Evolutionary conservation across 1,284 basidiomycete genomes (phyloP).

Genomic region (Naganishia liquefaciens): DNA sequence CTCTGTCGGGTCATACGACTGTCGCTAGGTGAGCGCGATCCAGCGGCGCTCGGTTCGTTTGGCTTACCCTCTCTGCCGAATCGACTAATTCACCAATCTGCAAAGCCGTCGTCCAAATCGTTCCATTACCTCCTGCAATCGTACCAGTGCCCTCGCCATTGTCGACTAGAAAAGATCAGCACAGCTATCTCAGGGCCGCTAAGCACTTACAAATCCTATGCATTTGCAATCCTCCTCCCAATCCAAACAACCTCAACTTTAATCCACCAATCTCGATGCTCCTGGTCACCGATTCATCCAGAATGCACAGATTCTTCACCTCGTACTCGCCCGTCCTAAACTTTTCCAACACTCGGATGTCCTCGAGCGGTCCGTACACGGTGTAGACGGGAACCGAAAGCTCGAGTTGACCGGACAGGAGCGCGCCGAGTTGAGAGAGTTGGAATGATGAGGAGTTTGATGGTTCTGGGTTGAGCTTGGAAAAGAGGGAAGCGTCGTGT

Average conservation of each 20-base stretch:
- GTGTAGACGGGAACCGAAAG: conserved; percentile 91
- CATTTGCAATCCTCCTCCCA: conserved; percentile 91
- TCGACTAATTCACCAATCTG: conserved; percentile 98
- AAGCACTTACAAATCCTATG: conserved; percentile 89
- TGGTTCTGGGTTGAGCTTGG: conserved; percentile 61
- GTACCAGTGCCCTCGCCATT: conserved; percentile 82
- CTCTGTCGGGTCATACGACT: conserved; percentile 80
- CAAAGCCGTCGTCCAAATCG: conserved; percentile 97
- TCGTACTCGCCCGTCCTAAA: conserved; percentile 79
- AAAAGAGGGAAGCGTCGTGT: conserved; percentile 55
- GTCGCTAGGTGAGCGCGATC: conserved; percentile 1
- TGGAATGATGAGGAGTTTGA: conserved; percentile 51
- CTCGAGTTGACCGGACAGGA: conserved; percentile 83
- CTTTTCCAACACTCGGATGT: conserved; percentile 88
- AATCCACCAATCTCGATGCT: conserved; percentile 89
- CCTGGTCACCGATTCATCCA: conserved; percentile 92
- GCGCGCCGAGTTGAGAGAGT: conserved; percentile 90
- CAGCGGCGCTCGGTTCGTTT: not conserved
- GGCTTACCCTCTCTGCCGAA: conserved; percentile 81
- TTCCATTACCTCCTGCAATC: conserved; percentile 95
- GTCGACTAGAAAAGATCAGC: conserved; percentile 52
- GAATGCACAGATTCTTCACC: conserved; percentile 81
- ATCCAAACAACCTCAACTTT: conserved; percentile 86
- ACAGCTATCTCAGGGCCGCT: conserved; percentile 54
- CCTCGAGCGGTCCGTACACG: conserved; percentile 97